phyloP scores from a whole-genome alignment of 768 basidiomycete species.

The Lentinula raphanica region DNA sequence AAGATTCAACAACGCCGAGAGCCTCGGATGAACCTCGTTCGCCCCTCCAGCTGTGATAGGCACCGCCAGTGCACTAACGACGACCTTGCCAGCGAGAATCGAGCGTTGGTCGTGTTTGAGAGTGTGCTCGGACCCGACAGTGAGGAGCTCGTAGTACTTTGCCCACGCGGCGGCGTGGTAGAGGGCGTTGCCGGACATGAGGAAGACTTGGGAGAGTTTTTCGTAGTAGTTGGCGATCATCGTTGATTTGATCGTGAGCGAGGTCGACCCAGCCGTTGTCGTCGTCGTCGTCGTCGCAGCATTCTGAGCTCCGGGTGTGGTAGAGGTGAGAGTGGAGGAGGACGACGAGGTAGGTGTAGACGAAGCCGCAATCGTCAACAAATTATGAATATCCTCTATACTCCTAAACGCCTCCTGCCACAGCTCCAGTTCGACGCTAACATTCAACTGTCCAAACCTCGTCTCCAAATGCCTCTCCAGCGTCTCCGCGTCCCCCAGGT shows the following conservation, averaged over 20 bases:
- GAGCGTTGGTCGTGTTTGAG: slow-evolving; percentile 69
- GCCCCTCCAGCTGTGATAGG: slow-evolving; percentile 56
- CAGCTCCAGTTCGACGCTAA: slow-evolving; percentile 94
- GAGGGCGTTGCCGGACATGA: slow-evolving; percentile 89
- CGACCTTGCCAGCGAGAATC: slow-evolving; percentile 83
- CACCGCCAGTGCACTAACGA: slow-evolving; percentile 89
- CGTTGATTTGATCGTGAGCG: slow-evolving; percentile 36
- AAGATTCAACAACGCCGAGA: slow-evolving; percentile 83
- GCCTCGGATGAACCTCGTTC: slow-evolving; percentile 64
- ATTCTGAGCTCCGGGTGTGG: too few species aligned
- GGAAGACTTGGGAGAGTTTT: slow-evolving; percentile 93
- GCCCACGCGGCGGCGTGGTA: slow-evolving; percentile 98
- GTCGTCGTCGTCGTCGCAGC: neutral
- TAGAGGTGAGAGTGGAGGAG: too few species aligned
- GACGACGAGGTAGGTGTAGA: too few species aligned
- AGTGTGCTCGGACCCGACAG: slow-evolving; percentile 59
- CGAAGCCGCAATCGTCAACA: slow-evolving; percentile 69
- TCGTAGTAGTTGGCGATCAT: slow-evolving; percentile 99
- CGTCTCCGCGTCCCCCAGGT: slow-evolving; percentile 90
- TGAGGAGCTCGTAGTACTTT: slow-evolving; percentile 71
- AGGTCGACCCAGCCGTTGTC: neutral
- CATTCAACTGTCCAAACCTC: slow-evolving; percentile 93
- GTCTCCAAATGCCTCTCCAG: slow-evolving; percentile 95
- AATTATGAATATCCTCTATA: slow-evolving; percentile 95
- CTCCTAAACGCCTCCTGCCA: slow-evolving; percentile 99